Evolutionary conservation across 768 basidiomycete genomes (phyloP), one percentile per base, ranked within the genome.

Genomic region (Tricholomella constricta): DNA sequence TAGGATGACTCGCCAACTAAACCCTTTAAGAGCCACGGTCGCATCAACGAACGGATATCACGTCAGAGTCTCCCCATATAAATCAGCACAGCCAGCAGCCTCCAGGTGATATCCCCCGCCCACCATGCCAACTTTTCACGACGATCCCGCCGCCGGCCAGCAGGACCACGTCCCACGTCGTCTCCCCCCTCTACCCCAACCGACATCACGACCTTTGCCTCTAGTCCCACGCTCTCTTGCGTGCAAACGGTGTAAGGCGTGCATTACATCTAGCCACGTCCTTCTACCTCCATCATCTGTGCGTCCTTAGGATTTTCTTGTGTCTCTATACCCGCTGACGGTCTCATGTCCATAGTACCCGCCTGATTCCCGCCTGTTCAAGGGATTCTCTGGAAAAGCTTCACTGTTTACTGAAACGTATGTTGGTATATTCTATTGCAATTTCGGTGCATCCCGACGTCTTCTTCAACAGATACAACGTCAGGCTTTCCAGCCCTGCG

Each of bases 351-450:
- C 17, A 29, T 52, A 79, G 78, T 74, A 79, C 45, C 78, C 78
- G 5, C 67, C 70, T 2, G 67, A 74, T 46, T 74, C 77, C 19
- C 72, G 80, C 49, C 68, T 73, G 19, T 84, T 83, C 65, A 72
- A 72, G 46, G 84, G 83, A 4, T 81, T 81, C 62, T 73, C 74
- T 12, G 83, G 83, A 41, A 82, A 80, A 66, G 84, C 83, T 4
- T 80, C 78, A 1, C 68, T 86, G 8, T 83, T 84, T 64, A 80
- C 73, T 11, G 76, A 82, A 62, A 76, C 73, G 82, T 84, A 62
- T 45, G 78, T 71, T 7, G 38, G 40, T 17, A 43, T 20, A 34
- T 17, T 51, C 26, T 52, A 23, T 38, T 22, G 17, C 6, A 8
- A 26, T 4, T n/a, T 31, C n/a, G 6, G 11, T 20, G 31, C 40